Percentiles rank a stretch among this genome's conserved stretches.
Evolutionary conservation across 2,329 filamentous ascomycete species (phyloP).

Genomic region (Paraphaeosphaeria minitans): DNA sequence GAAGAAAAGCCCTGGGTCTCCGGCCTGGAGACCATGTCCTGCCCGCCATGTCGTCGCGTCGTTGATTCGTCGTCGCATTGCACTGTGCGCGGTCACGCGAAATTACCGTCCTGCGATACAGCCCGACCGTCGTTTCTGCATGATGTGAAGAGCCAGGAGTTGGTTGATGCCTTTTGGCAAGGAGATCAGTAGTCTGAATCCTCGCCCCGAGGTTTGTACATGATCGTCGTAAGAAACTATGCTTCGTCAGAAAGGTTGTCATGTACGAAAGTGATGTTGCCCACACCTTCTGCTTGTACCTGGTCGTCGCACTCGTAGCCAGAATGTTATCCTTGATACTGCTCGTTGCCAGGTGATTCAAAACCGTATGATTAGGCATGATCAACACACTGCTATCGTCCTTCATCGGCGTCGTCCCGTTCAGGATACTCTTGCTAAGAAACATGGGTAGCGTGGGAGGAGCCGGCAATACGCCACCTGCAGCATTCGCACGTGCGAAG

Average conservation of each 20-base stretch:
- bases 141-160: not conserved
- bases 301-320: slow-evolving; percentile 94
- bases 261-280: not conserved
- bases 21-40: not conserved
- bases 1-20: too few relatives aligned
- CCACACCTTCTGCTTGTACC: slow-evolving; percentile 90
- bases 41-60: not conserved
- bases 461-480: slow-evolving; percentile 77
- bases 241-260: slow-evolving; percentile 14
- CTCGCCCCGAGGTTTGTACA: slow-evolving; percentile 84
- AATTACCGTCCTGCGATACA: not conserved
- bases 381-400: slow-evolving; percentile 97
- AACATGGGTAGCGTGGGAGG: slow-evolving; percentile 89
- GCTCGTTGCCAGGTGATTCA: slow-evolving; percentile 96
- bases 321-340: slow-evolving; percentile 97
- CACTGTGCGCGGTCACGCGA: not conserved
- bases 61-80: not conserved
- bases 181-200: slow-evolving; percentile 26
- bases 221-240: slow-evolving; percentile 95
- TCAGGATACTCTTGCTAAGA: slow-evolving; percentile 91
- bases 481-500: slow-evolving; percentile 75
- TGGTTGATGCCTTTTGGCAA: not conserved
- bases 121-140: not conserved
- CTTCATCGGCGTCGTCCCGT: slow-evolving; percentile 89
- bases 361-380: slow-evolving; percentile 94